These are phyloP conservation scores for Noccaea bulbosa DNA, from an alignment of 345 rosid species.

Conservation along the genomic window DNA sequence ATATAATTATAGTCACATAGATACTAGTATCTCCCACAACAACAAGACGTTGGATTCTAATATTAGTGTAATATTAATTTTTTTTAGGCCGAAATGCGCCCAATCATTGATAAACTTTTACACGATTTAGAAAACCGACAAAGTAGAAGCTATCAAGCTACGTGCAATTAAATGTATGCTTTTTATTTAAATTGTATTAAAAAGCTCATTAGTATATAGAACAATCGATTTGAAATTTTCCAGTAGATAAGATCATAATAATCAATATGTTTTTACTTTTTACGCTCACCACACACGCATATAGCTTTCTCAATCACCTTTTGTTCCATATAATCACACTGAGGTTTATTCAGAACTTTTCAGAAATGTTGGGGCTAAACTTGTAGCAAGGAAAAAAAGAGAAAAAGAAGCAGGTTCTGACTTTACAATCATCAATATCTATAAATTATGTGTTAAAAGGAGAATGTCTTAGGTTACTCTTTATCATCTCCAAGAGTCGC, in stretches of 20 bases:
- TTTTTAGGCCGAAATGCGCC: slow-evolving; percentile 14
- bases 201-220: background rate
- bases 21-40: background rate
- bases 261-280: slow-evolving; percentile 9
- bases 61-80: slow-evolving; percentile 10
- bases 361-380: slow-evolving; percentile 18
- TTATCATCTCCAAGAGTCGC: slow-evolving; percentile 46
- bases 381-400: slow-evolving; percentile 13
- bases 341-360: background rate
- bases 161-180: background rate
- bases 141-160: slow-evolving; percentile 22
- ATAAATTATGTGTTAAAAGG: slow-evolving; percentile 23
- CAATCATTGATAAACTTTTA: slow-evolving; percentile 37
- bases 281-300: background rate
- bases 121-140: slow-evolving; percentile 5
- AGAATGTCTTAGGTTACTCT: slow-evolving; percentile 44
- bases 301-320: background rate
- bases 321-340: slow-evolving; percentile 1
- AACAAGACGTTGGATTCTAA: background rate
- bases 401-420: slow-evolving; percentile 28
- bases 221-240: background rate
- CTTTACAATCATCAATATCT: slow-evolving; percentile 36
- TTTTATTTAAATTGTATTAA: background rate
- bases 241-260: slow-evolving; percentile 23
- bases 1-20: slow-evolving; percentile 4